These are phyloP conservation scores for Hyaloscypha variabilis DNA, from an alignment of 495 filamentous ascomycete species.

Conservation along the genomic window DNA sequence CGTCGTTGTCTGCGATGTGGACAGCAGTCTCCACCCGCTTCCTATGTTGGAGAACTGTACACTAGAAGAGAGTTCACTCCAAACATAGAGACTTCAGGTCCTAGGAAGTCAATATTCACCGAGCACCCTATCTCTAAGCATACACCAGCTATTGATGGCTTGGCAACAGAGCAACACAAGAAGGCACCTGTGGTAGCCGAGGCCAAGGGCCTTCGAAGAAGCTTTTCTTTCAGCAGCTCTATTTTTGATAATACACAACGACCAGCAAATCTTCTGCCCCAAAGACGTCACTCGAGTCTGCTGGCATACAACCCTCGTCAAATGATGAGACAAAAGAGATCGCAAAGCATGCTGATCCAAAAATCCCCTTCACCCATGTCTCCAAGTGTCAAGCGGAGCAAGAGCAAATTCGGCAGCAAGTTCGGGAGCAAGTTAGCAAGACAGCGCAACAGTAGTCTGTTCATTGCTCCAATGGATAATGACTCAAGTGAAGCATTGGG, in stretches of 20 bases:
- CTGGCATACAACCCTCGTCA: background rate
- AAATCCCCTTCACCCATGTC: background rate
- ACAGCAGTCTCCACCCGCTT: background rate
- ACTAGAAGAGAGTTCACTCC: background rate
- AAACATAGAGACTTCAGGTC: background rate
- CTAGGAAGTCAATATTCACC: background rate
- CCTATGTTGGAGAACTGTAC: background rate
- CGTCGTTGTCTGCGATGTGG: background rate
- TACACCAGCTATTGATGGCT: background rate
- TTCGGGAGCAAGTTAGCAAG: background rate
- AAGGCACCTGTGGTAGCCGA: background rate
- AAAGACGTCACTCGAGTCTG: background rate
- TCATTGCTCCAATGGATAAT: background rate
- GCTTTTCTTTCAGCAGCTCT: background rate
- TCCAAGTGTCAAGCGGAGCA: background rate
- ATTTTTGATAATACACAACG: too few relatives aligned
- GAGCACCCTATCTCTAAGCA: background rate
- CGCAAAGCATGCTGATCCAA: background rate
- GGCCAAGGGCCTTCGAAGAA: background rate
- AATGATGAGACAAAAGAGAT: background rate
- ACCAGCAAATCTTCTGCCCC: background rate
- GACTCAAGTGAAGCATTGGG: slow-evolving; percentile 11
- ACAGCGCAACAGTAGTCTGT: background rate
- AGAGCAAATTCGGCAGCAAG: too few relatives aligned
- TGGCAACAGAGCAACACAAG: background rate